phyloP scores from a whole-genome alignment of 2,329 filamentous ascomycete species.

The Cordyceps pruinosa region DNA sequence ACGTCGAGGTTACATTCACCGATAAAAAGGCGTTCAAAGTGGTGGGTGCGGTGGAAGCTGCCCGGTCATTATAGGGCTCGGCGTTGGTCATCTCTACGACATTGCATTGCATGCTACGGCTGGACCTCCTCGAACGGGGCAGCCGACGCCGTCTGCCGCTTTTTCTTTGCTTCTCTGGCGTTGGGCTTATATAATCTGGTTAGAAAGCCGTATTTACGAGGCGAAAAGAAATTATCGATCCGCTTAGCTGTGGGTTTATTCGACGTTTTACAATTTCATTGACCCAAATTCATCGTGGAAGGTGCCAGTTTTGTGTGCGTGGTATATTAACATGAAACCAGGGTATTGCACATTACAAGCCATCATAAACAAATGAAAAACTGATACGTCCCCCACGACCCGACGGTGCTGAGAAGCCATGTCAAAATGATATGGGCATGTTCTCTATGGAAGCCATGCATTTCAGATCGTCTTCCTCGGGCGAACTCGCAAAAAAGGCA shows the following conservation, averaged over 20 bases:
- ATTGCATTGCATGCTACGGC: not conserved
- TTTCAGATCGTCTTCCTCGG: not conserved
- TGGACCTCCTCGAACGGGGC: not conserved
- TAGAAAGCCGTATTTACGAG: not conserved
- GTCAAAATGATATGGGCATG: too few relatives aligned
- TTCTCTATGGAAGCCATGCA: not conserved
- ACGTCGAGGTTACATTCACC: slow-evolving; percentile 62
- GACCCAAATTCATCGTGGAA: not conserved
- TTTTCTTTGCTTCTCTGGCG: not conserved
- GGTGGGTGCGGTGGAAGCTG: slow-evolving; percentile 57
- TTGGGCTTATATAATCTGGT: not conserved
- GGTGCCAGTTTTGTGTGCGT: too few relatives aligned
- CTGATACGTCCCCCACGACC: not conserved
- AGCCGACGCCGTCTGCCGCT: not conserved
- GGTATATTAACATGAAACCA: slow-evolving; percentile 1
- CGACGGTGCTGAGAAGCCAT: not conserved
- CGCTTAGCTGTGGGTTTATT: not conserved
- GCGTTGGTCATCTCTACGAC: not conserved
- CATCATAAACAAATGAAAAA: not conserved
- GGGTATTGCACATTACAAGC: not conserved
- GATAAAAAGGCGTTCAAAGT: slow-evolving; percentile 57
- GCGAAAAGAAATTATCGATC: not conserved
- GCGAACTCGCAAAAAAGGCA: too few relatives aligned
- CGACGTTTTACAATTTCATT: not conserved
- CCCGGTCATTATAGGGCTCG: slow-evolving; percentile 42